phyloP scores from a whole-genome alignment of 2,329 filamentous ascomycete genomes.

The Aspergillus intermedius region DNA sequence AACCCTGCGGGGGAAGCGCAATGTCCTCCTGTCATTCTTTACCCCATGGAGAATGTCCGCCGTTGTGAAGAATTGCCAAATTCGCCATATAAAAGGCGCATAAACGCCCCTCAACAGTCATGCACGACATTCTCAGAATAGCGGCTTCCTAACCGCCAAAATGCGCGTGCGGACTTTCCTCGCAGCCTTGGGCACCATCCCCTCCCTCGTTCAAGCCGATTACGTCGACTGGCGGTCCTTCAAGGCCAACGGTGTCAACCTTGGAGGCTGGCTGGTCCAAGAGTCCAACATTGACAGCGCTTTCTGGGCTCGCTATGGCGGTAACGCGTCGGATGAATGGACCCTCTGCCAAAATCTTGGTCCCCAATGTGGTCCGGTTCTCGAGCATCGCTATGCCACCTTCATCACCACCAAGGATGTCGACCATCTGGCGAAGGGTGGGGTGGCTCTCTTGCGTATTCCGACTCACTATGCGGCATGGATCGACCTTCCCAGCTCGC shows the following conservation, averaged over 20 bases:
- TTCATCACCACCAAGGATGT: slow-evolving; percentile 11
- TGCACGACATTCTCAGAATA: too few species aligned
- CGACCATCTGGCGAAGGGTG: slow-evolving; percentile 8
- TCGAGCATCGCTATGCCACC: slow-evolving; percentile 13
- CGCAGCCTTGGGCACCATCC: neutral
- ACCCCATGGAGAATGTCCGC: neutral
- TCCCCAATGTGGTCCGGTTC: slow-evolving; percentile 7
- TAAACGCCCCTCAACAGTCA: too few species aligned
- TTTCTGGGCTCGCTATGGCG: slow-evolving; percentile 16
- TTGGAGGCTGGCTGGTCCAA: slow-evolving; percentile 21
- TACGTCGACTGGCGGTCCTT: slow-evolving; percentile 17
- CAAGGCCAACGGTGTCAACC: slow-evolving; percentile 16
- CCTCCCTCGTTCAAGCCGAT: neutral
- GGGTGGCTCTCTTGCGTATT: slow-evolving; percentile 11
- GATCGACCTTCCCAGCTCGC: slow-evolving; percentile 18
- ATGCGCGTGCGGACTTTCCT: neutral
- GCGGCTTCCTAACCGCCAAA: neutral
- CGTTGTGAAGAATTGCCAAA: neutral
- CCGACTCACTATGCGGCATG: slow-evolving; percentile 14
- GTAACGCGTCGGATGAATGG: slow-evolving; percentile 20
- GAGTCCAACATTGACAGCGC: slow-evolving; percentile 19
- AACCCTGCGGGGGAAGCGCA: too few species aligned
- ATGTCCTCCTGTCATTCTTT: neutral
- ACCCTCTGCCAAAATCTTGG: slow-evolving; percentile 10
- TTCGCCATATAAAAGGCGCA: neutral